Conservation (phyloP, 331 rosid species). For the Phaseolus coccineus region DNA sequence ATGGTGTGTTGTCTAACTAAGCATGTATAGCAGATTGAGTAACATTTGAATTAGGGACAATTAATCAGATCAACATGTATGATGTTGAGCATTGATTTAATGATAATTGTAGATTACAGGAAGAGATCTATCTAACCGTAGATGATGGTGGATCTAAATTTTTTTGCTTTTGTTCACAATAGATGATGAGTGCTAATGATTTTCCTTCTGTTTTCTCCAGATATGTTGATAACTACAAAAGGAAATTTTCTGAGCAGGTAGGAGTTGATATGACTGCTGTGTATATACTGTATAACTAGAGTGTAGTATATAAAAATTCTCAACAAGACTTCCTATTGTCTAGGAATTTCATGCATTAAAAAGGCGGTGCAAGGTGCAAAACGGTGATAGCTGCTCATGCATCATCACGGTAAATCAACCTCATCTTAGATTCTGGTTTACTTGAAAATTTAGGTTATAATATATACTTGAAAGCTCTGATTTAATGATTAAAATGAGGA, state of each 20-base stretch:
- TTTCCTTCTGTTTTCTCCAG: conserved; percentile 64
- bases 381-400: conserved; percentile 68
- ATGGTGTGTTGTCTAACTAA: background rate
- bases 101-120: background rate
- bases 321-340: conserved; percentile 37
- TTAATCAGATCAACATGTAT: conserved; percentile 32
- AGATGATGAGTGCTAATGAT: conserved; percentile 53
- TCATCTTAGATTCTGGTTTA: conserved; percentile 24
- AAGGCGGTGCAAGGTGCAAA: conserved; percentile 57
- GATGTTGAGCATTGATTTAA: conserved; percentile 12
- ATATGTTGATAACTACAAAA: conserved; percentile 67
- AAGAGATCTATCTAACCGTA: conserved; percentile 1
- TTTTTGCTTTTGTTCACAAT: conserved; percentile 37
- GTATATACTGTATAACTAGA: background rate
- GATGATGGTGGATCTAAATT: conserved; percentile 27
- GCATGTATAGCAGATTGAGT: background rate
- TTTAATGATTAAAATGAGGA: background rate
- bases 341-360: conserved; percentile 85
- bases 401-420: conserved; percentile 73
- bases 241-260: conserved; percentile 86
- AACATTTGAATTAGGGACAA: conserved; percentile 5
- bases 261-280: conserved; percentile 36
- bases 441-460: conserved; percentile 30
- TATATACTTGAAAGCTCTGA: conserved; percentile 14
- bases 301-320: conserved; percentile 29